Conservation (phyloP, 2,329 filamentous ascomycete genomes). For the Botrytis deweyae region DNA sequence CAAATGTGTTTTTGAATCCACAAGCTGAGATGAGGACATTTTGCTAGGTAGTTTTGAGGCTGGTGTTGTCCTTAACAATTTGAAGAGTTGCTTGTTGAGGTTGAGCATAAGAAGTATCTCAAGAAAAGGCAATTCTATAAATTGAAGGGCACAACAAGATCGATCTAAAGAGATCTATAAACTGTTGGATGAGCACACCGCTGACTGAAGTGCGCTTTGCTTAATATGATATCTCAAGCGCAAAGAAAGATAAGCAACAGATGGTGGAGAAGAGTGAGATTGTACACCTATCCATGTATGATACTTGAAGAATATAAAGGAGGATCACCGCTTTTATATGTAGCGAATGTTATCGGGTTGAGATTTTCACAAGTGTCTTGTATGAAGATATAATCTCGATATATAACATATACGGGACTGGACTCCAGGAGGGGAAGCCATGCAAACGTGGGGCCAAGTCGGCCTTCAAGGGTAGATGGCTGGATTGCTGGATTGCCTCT, state of each 20-base stretch:
- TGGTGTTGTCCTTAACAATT: slow-evolving; percentile 1
- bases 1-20: slow-evolving; percentile 29
- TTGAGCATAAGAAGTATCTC: slow-evolving; percentile 1
- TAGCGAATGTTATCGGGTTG: background rate
- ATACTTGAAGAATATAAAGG: background rate
- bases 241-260: background rate
- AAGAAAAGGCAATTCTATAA: background rate
- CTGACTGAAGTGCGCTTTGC: background rate
- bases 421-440: background rate
- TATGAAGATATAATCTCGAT: slow-evolving; percentile 3
- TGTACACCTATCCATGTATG: background rate
- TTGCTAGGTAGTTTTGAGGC: background rate
- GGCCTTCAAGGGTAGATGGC: background rate
- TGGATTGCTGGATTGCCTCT: background rate
- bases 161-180: background rate
- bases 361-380: background rate
- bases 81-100: slow-evolving; percentile 3
- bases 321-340: background rate
- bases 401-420: background rate
- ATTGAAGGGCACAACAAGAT: background rate
- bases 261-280: background rate
- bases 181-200: background rate
- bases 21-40: slow-evolving; percentile 36
- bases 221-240: background rate
- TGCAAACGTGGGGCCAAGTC: slow-evolving; percentile 5